These are phyloP conservation scores for Incumbomyces lentus DNA, from an alignment of 2,329 filamentous ascomycete genomes.

Conservation along the genomic window DNA sequence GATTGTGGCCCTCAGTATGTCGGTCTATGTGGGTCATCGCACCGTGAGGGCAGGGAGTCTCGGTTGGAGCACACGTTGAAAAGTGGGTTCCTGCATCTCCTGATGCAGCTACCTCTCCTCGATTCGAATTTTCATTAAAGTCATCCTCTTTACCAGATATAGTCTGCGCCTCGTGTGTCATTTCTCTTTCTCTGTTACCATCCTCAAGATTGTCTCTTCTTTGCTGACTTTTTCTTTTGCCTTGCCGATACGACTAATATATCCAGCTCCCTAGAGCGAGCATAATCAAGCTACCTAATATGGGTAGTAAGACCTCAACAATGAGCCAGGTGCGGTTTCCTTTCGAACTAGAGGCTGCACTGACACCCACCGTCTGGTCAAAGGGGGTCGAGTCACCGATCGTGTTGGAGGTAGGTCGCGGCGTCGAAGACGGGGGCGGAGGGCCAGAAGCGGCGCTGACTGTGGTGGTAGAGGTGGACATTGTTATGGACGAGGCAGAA, in stretches of 20 bases:
- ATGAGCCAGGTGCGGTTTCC: background rate
- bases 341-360: background rate
- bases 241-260: constrained; percentile 3
- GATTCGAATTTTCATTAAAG: background rate
- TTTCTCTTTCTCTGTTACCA: background rate
- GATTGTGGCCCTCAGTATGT: too few relatives aligned
- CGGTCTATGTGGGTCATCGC: too few relatives aligned
- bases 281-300: background rate
- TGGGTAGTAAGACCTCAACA: background rate
- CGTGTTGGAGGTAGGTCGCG: background rate
- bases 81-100: too few relatives aligned
- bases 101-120: too few relatives aligned
- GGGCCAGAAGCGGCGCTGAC: background rate
- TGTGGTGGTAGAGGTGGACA: background rate
- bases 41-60: too few relatives aligned
- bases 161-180: background rate
- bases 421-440: background rate
- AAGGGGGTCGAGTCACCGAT: constrained; percentile 7
- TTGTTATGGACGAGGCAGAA: background rate
- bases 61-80: too few relatives aligned
- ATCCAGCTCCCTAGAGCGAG: background rate
- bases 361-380: constrained; percentile 2
- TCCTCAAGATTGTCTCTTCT: background rate
- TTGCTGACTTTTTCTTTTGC: background rate
- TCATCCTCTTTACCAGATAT: background rate